Conservation (phyloP, 805 yeast genomes). For the Lipomyces sp. region DNA sequence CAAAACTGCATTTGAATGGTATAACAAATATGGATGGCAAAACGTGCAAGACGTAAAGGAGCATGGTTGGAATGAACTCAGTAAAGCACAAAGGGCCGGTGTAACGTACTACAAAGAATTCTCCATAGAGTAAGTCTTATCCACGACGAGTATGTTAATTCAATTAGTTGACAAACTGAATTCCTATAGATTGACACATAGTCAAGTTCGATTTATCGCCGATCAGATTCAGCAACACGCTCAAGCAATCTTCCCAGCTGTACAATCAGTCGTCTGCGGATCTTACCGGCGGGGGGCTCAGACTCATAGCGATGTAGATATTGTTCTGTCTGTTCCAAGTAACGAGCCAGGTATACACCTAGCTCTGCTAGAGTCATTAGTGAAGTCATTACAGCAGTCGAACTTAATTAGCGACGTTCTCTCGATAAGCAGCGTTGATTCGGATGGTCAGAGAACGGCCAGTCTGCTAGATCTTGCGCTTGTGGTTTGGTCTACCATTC, state of each 20-base stretch:
- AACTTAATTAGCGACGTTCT: slow-evolving; percentile 24
- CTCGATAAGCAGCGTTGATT: slow-evolving; percentile 8
- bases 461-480: slow-evolving; percentile 29
- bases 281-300: slow-evolving; percentile 36
- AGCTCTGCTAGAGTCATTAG: slow-evolving; percentile 17
- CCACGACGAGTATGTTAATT: background rate
- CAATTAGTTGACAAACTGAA: background rate
- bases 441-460: background rate
- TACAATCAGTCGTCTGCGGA: slow-evolving; percentile 24
- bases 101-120: slow-evolving; percentile 35
- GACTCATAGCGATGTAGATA: slow-evolving; percentile 31
- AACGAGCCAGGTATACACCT: slow-evolving; percentile 16
- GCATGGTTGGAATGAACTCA: slow-evolving; percentile 25
- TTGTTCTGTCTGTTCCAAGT: slow-evolving; percentile 26
- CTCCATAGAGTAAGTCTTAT: slow-evolving; percentile 14
- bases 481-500: slow-evolving; percentile 29
- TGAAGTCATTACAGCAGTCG: slow-evolving; percentile 21
- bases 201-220: slow-evolving; percentile 29
- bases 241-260: slow-evolving; percentile 15
- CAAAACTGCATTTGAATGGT: slow-evolving; percentile 33
- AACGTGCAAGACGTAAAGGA: slow-evolving; percentile 27
- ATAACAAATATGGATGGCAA: slow-evolving; percentile 30
- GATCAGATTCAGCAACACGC: slow-evolving; percentile 17
- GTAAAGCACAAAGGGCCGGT: slow-evolving; percentile 31
- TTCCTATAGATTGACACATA: slow-evolving; percentile 19